Evolutionary conservation across 441 rosid species (phyloP).

Genomic region (Populus trichocarpa): DNA sequence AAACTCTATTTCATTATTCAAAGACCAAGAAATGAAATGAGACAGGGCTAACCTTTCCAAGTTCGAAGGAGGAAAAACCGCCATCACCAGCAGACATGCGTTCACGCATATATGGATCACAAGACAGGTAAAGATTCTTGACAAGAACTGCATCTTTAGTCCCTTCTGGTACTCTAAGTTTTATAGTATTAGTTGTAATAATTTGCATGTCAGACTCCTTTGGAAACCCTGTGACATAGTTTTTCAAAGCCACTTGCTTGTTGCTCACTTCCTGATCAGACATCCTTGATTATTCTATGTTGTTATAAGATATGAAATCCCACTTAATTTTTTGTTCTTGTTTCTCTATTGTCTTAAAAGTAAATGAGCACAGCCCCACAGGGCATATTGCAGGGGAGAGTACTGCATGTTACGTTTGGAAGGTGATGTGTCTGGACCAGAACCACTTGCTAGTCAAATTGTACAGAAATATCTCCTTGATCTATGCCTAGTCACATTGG

Average conservation of each 20-base stretch:
- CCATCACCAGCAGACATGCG: constrained; percentile 37
- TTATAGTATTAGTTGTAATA: constrained; percentile 5
- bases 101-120: constrained; percentile 66
- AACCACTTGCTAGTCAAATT: background rate
- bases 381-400: background rate
- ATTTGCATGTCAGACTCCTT: constrained; percentile 46
- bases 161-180: constrained; percentile 38
- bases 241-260: constrained; percentile 42
- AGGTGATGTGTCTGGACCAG: background rate
- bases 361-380: background rate
- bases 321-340: background rate
- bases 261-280: constrained; percentile 18
- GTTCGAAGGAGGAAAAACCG: constrained; percentile 4
- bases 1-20: background rate
- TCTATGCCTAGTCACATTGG: background rate
- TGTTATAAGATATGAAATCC: background rate
- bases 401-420: background rate
- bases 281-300: background rate
- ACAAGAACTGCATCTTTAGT: constrained; percentile 37
- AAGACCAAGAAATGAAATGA: background rate
- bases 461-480: background rate
- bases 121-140: constrained; percentile 63
- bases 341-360: background rate
- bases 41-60: background rate
- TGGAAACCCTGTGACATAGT: constrained; percentile 38